Percentiles rank a stretch among this genome's conserved stretches.
These are phyloP conservation scores for Blepharisma stoltei DNA, from an alignment of 73 alveolate species.

Conservation along the genomic window DNA sequence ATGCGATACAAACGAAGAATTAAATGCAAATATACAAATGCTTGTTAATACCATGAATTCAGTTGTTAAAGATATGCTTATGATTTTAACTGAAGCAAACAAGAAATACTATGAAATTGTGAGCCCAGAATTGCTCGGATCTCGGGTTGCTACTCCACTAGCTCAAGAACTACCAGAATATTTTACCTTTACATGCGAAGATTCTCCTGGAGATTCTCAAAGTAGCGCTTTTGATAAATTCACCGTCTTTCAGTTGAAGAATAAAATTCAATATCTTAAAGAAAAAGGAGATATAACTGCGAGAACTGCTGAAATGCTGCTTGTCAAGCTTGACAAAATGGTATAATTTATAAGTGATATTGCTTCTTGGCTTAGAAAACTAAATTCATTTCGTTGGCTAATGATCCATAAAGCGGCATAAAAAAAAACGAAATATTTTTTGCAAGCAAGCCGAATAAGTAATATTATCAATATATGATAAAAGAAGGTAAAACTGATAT, in stretches of 20 bases:
- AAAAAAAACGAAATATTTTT: too few relatives aligned
- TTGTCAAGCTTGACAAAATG: background rate
- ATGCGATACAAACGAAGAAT: background rate
- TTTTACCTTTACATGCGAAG: background rate
- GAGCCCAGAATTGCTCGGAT: background rate
- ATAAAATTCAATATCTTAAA: background rate
- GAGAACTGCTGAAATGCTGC: background rate
- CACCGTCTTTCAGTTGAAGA: background rate
- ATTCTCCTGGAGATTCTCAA: background rate
- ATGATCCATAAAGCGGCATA: too few relatives aligned
- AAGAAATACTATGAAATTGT: conserved; percentile 2
- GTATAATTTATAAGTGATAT: too few relatives aligned
- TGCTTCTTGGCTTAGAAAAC: too few relatives aligned
- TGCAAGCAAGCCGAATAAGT: too few relatives aligned
- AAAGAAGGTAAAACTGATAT: background rate
- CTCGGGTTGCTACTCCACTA: conserved; percentile 1
- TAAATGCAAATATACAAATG: conserved; percentile 27
- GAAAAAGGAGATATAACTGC: background rate
- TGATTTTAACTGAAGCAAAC: background rate
- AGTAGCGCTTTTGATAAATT: background rate
- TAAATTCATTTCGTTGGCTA: too few relatives aligned
- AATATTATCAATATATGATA: too few relatives aligned
- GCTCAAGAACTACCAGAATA: conserved; percentile 19
- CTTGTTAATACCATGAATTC: background rate
- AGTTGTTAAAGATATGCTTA: conserved; percentile 11